phyloP scores from a whole-genome alignment of 441 rosid species.

The Capsella rubella region DNA sequence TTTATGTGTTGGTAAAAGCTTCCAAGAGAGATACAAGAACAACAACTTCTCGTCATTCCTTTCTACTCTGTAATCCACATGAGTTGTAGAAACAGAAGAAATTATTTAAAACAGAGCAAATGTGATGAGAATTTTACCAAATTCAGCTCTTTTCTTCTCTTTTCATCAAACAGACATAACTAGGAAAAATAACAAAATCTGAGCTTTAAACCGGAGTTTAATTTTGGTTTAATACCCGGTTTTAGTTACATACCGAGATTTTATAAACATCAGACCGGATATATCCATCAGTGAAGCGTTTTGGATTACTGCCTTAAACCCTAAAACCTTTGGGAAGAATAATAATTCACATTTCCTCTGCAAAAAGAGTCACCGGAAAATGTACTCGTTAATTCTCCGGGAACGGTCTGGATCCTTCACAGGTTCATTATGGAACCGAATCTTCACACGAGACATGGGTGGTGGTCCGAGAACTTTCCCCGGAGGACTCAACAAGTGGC shows the following conservation, averaged over 20 bases:
- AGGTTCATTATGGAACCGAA: conserved; percentile 40
- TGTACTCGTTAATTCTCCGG: conserved; percentile 55
- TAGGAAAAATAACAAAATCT: neutral
- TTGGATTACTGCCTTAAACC: conserved; percentile 36
- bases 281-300: neutral
- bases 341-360: neutral
- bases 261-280: conserved; percentile 19
- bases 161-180: too few relatives aligned
- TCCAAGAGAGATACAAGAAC: conserved; percentile 16
- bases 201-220: neutral
- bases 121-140: too few relatives aligned
- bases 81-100: neutral
- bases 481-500: conserved; percentile 96
- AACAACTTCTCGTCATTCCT: conserved; percentile 27
- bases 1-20: conserved; percentile 9
- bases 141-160: too few relatives aligned
- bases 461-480: conserved; percentile 98
- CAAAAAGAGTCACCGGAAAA: conserved; percentile 36
- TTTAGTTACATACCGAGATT: neutral
- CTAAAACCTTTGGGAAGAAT: conserved; percentile 10
- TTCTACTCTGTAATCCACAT: conserved; percentile 31
- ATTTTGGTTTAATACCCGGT: neutral
- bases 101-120: too few relatives aligned
- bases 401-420: conserved; percentile 48
- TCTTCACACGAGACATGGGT: conserved; percentile 76